These are phyloP conservation scores for Astrothelium macrocarpum DNA, from an alignment of 495 filamentous ascomycete species.

Conservation along the genomic window DNA sequence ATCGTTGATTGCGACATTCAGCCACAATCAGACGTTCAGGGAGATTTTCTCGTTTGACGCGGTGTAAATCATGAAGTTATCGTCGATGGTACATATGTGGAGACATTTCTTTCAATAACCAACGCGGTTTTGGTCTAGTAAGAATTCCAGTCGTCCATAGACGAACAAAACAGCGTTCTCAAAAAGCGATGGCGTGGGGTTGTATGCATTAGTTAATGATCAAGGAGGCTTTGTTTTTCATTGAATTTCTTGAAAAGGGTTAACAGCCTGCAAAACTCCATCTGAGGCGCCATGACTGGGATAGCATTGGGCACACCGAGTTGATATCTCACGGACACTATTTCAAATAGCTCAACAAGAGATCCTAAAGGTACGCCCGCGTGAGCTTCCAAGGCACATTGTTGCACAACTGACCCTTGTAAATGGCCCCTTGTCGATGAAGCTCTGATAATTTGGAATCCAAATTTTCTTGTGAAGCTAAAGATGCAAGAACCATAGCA, in stretches of 20 bases:
- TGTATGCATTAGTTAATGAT: not conserved
- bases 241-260: not conserved
- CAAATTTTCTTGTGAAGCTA: no score
- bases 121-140: not conserved
- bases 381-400: not conserved
- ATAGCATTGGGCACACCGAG: not conserved
- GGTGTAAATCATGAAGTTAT: not conserved
- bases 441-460: no score
- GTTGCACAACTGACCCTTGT: not conserved
- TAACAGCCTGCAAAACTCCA: not conserved
- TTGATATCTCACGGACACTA: not conserved
- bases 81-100: not conserved
- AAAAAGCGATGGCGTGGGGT: not conserved
- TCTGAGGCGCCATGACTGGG: not conserved
- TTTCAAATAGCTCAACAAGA: not conserved
- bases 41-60: not conserved
- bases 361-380: not conserved
- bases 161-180: not conserved
- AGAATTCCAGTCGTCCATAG: not conserved
- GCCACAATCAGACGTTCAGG: not conserved
- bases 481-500: no score
- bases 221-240: not conserved
- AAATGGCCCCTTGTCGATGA: not conserved
- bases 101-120: not conserved
- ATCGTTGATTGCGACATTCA: not conserved